Conservation (phyloP, 2,329 filamentous ascomycete genomes). For the Stagonosporopsis chrysanthemi region DNA sequence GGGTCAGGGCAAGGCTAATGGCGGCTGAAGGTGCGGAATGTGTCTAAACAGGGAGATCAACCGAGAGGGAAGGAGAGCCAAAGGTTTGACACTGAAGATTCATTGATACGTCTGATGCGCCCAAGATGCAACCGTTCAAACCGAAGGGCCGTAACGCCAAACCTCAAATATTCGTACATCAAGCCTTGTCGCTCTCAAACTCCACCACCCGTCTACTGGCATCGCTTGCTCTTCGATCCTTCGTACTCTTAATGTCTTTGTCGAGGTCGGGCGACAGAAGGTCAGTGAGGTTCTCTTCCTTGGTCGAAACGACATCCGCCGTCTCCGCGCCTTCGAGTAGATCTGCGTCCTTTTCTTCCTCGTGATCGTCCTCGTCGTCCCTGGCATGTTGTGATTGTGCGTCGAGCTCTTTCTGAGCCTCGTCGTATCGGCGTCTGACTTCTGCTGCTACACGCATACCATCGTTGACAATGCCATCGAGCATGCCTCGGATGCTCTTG, state of each 20-base stretch:
- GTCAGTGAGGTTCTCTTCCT: slow-evolving; percentile 28
- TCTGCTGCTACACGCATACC: slow-evolving; percentile 96
- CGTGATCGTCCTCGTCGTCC: slow-evolving; percentile 69
- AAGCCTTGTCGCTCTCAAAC: slow-evolving; percentile 46
- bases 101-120: neutral
- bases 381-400: slow-evolving; percentile 70
- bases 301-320: slow-evolving; percentile 49
- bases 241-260: slow-evolving; percentile 37
- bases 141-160: slow-evolving; percentile 13
- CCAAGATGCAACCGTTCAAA: slow-evolving; percentile 2
- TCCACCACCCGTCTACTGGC: slow-evolving; percentile 48
- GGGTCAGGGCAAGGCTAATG: too few relatives aligned
- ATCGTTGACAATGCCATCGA: slow-evolving; percentile 97
- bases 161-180: slow-evolving; percentile 13
- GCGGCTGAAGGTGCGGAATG: too few relatives aligned
- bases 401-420: slow-evolving; percentile 91
- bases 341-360: slow-evolving; percentile 55
- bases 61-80: neutral
- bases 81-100: neutral
- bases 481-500: slow-evolving; percentile 85
- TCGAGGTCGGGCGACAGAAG: slow-evolving; percentile 29
- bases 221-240: slow-evolving; percentile 44
- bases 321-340: slow-evolving; percentile 60
- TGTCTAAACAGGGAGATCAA: neutral
- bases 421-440: slow-evolving; percentile 90